Conservation (phyloP, 2,329 filamentous ascomycete genomes). For the Sporothrix pseudoabietina region DNA sequence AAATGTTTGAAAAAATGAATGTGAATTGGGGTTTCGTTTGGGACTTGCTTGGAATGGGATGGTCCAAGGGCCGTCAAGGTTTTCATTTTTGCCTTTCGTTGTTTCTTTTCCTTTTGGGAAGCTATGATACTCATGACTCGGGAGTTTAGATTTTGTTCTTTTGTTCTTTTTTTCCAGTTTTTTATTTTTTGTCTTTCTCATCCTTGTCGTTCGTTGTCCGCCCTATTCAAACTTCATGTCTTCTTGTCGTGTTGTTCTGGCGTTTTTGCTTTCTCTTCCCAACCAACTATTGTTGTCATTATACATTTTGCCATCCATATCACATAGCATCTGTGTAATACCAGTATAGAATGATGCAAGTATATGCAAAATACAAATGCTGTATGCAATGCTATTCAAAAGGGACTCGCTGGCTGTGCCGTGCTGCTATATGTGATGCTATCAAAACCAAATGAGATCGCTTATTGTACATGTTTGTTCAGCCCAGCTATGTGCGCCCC, state of each 20-base stretch:
- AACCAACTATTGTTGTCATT: not conserved
- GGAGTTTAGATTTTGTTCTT: conserved; percentile 23
- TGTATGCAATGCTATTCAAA: not conserved
- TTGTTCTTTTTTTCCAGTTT: not conserved
- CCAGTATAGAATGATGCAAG: not conserved
- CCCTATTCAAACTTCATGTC: not conserved
- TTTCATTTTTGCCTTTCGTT: not conserved
- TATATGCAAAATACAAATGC: not conserved
- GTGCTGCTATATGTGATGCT: not conserved
- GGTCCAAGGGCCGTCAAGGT: not conserved
- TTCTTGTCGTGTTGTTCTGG: not conserved
- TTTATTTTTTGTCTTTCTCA: not conserved
- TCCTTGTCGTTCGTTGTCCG: conserved; percentile 7
- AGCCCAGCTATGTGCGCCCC: not conserved
- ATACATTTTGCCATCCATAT: not conserved
- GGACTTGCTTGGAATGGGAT: not conserved
- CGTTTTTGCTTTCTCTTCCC: not conserved
- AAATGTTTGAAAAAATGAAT: conserved; percentile 2
- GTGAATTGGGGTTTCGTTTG: not conserved
- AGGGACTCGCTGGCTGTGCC: not conserved
- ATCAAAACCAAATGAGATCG: not conserved
- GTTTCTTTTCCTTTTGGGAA: not conserved
- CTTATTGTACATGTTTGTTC: conserved; percentile 2
- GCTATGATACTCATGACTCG: conserved; percentile 28
- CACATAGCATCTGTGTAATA: not conserved